These are phyloP conservation scores for Aspergillus fructus DNA, from an alignment of 2,329 filamentous ascomycete genomes.

Conservation along the genomic window DNA sequence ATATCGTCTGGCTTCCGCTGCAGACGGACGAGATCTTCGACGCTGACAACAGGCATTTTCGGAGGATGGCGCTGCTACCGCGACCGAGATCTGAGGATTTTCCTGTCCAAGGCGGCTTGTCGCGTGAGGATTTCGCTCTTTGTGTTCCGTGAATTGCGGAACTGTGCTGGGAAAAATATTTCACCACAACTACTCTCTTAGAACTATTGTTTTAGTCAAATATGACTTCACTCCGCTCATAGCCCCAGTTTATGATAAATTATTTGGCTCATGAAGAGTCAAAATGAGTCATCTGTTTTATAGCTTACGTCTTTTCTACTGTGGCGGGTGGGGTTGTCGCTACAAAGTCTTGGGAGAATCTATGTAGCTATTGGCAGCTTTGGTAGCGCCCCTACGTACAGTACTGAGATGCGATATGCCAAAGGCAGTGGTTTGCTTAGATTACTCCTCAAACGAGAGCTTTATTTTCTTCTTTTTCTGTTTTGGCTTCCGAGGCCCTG, in stretches of 20 bases:
- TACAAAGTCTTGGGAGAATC: not conserved
- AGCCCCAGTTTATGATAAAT: not conserved
- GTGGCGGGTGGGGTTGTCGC: not conserved
- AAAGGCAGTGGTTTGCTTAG: not conserved
- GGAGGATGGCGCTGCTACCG: slow-evolving; percentile 15
- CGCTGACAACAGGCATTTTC: slow-evolving; percentile 85
- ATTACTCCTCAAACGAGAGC: slow-evolving; percentile 43
- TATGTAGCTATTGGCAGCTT: not conserved
- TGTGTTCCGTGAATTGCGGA: slow-evolving; percentile 14
- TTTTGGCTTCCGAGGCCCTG: slow-evolving; percentile 34
- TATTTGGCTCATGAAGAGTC: slow-evolving; percentile 1
- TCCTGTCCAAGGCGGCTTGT: slow-evolving; percentile 11
- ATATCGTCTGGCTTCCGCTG: slow-evolving; percentile 86
- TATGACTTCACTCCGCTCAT: not conserved
- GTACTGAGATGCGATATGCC: not conserved
- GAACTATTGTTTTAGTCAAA: not conserved
- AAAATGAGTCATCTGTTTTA: slow-evolving; percentile 10
- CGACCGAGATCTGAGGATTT: slow-evolving; percentile 6
- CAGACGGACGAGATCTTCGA: slow-evolving; percentile 85
- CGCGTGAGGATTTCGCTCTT: slow-evolving; percentile 11
- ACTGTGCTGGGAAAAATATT: slow-evolving; percentile 16
- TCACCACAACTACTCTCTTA: not conserved
- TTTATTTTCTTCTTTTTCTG: slow-evolving; percentile 48
- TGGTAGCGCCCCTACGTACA: not conserved
- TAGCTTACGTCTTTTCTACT: not conserved